Percentiles rank a stretch among this genome's conserved stretches.
These are phyloP conservation scores for Isatis tinctoria DNA, from an alignment of 345 rosid genomes.

Conservation along the genomic window DNA sequence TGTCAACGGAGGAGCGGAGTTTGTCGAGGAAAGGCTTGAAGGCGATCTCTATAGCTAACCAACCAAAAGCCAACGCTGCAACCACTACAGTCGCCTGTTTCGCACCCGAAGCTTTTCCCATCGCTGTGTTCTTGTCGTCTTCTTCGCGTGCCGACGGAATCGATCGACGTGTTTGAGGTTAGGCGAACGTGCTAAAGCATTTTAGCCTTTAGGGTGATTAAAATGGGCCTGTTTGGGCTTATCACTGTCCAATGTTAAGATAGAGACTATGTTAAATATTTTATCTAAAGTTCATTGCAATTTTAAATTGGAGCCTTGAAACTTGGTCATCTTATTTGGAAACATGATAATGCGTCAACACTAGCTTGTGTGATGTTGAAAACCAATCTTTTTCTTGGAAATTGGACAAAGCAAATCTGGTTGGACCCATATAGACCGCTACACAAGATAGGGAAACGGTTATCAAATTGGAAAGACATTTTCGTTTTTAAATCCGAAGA, in stretches of 20 bases:
- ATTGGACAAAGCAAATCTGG: too few relatives aligned
- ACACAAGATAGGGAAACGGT: too few relatives aligned
- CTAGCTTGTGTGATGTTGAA: too few relatives aligned
- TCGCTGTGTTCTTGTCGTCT: neutral
- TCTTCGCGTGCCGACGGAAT: neutral
- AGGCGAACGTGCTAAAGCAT: neutral
- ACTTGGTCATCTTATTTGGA: too few relatives aligned
- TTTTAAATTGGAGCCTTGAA: too few relatives aligned
- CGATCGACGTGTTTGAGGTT: neutral
- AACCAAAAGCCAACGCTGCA: conserved; percentile 75
- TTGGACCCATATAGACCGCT: too few relatives aligned
- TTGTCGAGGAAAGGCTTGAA: conserved; percentile 76
- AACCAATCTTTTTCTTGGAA: too few relatives aligned
- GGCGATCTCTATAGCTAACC: conserved; percentile 83
- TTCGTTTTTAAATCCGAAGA: too few relatives aligned
- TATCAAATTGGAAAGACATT: too few relatives aligned
- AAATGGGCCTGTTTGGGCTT: neutral
- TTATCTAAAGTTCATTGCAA: too few relatives aligned
- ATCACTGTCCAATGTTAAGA: neutral
- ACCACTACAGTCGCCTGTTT: conserved; percentile 63
- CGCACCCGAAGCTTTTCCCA: conserved; percentile 25
- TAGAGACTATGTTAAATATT: too few relatives aligned
- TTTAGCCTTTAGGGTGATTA: neutral
- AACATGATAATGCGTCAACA: too few relatives aligned
- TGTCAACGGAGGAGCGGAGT: conserved; percentile 64